These are phyloP conservation scores for Cornus florida DNA, from an alignment of 148 eudicot genomes.

Conservation along the genomic window DNA sequence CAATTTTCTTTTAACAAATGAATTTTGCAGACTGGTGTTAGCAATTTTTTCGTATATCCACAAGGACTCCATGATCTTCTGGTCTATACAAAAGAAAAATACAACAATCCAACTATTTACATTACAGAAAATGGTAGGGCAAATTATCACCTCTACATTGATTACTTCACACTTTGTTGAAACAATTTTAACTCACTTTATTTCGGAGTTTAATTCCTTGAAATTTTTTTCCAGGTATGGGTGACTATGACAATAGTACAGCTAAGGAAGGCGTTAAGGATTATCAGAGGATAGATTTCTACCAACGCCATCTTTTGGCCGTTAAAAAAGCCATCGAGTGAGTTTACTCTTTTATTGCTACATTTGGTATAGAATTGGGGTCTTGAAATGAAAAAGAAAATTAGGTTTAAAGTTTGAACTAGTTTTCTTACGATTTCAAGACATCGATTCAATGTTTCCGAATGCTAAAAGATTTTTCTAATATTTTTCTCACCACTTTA, in stretches of 20 bases:
- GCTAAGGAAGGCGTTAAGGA: slow-evolving; percentile 13
- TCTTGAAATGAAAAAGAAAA: too few species aligned
- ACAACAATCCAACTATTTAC: slow-evolving; percentile 25
- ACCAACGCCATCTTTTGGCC: slow-evolving; percentile 15
- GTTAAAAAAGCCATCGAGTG: slow-evolving; percentile 21
- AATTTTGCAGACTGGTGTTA: slow-evolving; percentile 19
- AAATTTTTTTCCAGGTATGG: slow-evolving; percentile 20
- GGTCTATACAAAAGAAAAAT: slow-evolving; percentile 22
- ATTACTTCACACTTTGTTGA: too few species aligned
- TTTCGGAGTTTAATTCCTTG: background rate
- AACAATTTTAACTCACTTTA: too few species aligned
- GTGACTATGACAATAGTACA: slow-evolving; percentile 18
- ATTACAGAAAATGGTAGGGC: slow-evolving; percentile 13
- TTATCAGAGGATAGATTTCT: slow-evolving; percentile 16
- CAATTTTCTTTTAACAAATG: background rate
- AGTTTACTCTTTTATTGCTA: background rate
- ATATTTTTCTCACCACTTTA: too few species aligned
- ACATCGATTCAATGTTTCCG: too few species aligned
- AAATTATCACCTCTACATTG: too few species aligned
- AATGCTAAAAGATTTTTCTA: too few species aligned
- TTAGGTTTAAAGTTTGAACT: too few species aligned
- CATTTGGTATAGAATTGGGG: too few species aligned
- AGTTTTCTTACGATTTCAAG: too few species aligned
- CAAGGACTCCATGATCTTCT: slow-evolving; percentile 20
- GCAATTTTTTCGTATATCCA: slow-evolving; percentile 10